A percentile compares a stretch with the other conserved stretches of the same genome.
These are phyloP conservation scores for Actinomortierella wolfii DNA, from an alignment of 371 early-diverging fungal species.

Conservation along the genomic window DNA sequence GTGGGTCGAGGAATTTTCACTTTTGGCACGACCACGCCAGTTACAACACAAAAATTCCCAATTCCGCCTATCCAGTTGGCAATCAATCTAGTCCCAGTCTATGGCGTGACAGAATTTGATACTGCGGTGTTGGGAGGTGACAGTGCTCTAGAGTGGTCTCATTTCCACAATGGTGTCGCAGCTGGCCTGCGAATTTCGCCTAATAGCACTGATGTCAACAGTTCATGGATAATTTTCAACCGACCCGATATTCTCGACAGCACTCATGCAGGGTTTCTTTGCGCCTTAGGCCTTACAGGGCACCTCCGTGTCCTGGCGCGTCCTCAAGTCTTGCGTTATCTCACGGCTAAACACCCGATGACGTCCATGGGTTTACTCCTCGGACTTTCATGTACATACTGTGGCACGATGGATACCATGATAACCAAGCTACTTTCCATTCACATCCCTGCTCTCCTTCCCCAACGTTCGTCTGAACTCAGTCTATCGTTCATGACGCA, in stretches of 20 bases:
- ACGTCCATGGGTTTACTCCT: slow-evolving; percentile 76
- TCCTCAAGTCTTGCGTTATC: slow-evolving; percentile 66
- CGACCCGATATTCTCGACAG: slow-evolving; percentile 55
- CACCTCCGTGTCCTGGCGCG: slow-evolving; percentile 66
- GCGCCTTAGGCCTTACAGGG: slow-evolving; percentile 83
- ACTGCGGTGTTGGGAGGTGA: slow-evolving; percentile 51
- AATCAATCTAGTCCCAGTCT: slow-evolving; percentile 68
- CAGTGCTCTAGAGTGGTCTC: slow-evolving; percentile 70
- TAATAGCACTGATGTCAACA: slow-evolving; percentile 54
- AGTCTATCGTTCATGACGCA: slow-evolving; percentile 61
- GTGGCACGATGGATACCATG: slow-evolving; percentile 67
- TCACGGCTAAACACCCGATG: slow-evolving; percentile 66
- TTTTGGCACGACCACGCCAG: slow-evolving; percentile 63
- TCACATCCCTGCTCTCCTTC: slow-evolving; percentile 73
- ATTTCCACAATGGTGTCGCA: slow-evolving; percentile 88
- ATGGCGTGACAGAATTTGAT: slow-evolving; percentile 58
- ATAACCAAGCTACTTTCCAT: slow-evolving; percentile 70
- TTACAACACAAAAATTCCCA: slow-evolving; percentile 57
- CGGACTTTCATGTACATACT: slow-evolving; percentile 72
- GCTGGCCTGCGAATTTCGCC: slow-evolving; percentile 74
- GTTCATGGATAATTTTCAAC: slow-evolving; percentile 83
- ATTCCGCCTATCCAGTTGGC: slow-evolving; percentile 60
- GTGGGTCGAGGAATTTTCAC: slow-evolving; percentile 72
- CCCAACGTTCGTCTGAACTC: slow-evolving; percentile 51
- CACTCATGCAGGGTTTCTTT: slow-evolving; percentile 80